phyloP scores from a whole-genome alignment of 495 filamentous ascomycete genomes.

The Talaromyces ruber region DNA sequence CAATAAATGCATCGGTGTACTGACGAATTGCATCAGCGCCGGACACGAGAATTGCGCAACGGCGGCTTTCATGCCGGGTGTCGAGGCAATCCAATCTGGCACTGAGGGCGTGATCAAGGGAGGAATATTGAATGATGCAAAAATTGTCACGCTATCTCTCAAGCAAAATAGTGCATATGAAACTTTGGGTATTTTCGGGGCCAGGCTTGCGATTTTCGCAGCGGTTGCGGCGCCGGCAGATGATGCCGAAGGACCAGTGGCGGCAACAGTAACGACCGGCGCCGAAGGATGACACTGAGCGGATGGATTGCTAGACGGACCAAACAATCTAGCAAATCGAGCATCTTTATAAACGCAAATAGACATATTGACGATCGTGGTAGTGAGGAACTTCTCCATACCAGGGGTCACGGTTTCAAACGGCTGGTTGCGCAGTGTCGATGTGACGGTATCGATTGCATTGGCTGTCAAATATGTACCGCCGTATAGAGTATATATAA shows the following conservation, averaged over 20 bases:
- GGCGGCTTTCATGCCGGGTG: constrained; percentile 45
- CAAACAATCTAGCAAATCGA: constrained; percentile 77
- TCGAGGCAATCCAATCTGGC: constrained; percentile 38
- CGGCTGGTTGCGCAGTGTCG: constrained; percentile 50
- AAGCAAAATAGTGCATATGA: constrained; percentile 74
- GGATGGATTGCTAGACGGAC: constrained; percentile 25
- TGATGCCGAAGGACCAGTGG: background rate
- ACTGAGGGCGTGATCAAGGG: constrained; percentile 53
- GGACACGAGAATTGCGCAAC: constrained; percentile 76
- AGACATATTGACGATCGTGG: constrained; percentile 74
- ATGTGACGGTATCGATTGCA: constrained; percentile 69
- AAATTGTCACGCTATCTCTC: constrained; percentile 86
- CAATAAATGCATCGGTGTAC: constrained; percentile 80
- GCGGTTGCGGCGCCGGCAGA: constrained; percentile 10
- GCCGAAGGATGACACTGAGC: constrained; percentile 5
- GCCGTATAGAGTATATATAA: constrained; percentile 83
- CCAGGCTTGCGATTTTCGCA: background rate
- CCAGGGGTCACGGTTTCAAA: constrained; percentile 59
- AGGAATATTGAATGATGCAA: constrained; percentile 88
- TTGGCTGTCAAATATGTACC: constrained; percentile 92
- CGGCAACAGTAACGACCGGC: constrained; percentile 39
- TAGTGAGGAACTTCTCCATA: constrained; percentile 74
- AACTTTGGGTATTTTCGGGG: constrained; percentile 29
- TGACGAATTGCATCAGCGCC: constrained; percentile 70
- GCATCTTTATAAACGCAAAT: constrained; percentile 92